These are phyloP conservation scores for Tuctoria greenei DNA, from an alignment of 176 grass and related monocot species.

Conservation along the genomic window DNA sequence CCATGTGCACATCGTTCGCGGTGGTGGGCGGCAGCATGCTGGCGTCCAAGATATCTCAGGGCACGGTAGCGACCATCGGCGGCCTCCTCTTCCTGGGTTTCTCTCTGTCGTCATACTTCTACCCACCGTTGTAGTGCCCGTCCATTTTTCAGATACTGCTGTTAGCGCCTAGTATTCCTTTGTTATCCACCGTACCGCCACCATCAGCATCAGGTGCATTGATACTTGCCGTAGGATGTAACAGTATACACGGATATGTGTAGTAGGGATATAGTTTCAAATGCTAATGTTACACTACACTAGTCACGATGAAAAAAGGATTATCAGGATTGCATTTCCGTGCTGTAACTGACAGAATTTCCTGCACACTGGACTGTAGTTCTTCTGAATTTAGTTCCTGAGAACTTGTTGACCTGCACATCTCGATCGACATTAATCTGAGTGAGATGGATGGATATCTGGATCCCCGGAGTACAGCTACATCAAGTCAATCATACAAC, in stretches of 20 bases:
- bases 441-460: neutral
- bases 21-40: constrained; percentile 95
- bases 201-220: neutral
- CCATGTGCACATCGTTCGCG: constrained; percentile 80
- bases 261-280: constrained; percentile 21
- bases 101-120: constrained; percentile 90
- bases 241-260: neutral
- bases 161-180: neutral
- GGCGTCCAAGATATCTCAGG: constrained; percentile 91
- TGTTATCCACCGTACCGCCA: neutral
- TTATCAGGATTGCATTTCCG: neutral
- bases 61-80: constrained; percentile 75
- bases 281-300: constrained; percentile 37
- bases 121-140: constrained; percentile 69
- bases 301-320: neutral
- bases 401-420: neutral
- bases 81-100: constrained; percentile 91
- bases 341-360: constrained; percentile 5
- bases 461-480: neutral
- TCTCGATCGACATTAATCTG: neutral
- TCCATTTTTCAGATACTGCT: neutral
- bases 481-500: too few relatives aligned
- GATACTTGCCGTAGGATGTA: constrained; percentile 19
- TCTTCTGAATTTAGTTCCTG: neutral
- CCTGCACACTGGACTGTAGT: neutral